Percentiles rank a stretch among this genome's conserved stretches.
Evolutionary conservation across 2,329 filamentous ascomycete species (phyloP).

Genomic region (Dactylellina cionopaga): DNA sequence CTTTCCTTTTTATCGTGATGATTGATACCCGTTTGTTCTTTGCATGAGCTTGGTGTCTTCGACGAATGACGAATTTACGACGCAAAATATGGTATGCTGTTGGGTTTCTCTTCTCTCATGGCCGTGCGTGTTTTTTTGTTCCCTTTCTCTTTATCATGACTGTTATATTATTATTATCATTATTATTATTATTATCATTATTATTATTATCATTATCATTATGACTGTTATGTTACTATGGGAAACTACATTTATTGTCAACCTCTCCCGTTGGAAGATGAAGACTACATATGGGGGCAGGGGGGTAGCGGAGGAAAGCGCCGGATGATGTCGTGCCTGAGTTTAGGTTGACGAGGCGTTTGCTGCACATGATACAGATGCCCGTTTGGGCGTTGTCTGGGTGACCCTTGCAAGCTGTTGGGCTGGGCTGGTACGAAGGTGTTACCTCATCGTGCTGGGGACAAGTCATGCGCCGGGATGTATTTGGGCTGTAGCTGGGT

Average conservation of each 20-base stretch:
- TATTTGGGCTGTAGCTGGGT: conserved; percentile 18
- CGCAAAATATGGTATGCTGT: too few species aligned
- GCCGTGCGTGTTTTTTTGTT: too few species aligned
- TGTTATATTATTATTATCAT: too few species aligned
- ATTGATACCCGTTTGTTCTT: conserved; percentile 3
- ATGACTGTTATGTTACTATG: too few species aligned
- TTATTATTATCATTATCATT: too few species aligned
- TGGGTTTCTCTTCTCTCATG: too few species aligned
- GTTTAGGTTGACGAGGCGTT: not conserved
- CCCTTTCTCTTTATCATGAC: too few species aligned
- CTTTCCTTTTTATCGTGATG: not conserved
- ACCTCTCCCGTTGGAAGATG: too few species aligned
- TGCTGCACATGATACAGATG: conserved; percentile 14
- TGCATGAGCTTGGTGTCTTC: not conserved
- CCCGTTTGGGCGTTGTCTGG: conserved; percentile 24
- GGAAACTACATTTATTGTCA: too few species aligned
- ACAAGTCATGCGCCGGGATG: conserved; percentile 19
- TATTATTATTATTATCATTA: too few species aligned
- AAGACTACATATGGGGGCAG: too few species aligned
- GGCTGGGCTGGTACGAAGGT: not conserved
- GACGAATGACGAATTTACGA: not conserved
- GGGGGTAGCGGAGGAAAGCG: too few species aligned
- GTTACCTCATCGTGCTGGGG: conserved; percentile 27
- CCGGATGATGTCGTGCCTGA: not conserved
- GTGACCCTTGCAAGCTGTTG: conserved; percentile 2